Conservation (phyloP, 2,329 filamentous ascomycete species). For the Elsinoe arachidis region DNA sequence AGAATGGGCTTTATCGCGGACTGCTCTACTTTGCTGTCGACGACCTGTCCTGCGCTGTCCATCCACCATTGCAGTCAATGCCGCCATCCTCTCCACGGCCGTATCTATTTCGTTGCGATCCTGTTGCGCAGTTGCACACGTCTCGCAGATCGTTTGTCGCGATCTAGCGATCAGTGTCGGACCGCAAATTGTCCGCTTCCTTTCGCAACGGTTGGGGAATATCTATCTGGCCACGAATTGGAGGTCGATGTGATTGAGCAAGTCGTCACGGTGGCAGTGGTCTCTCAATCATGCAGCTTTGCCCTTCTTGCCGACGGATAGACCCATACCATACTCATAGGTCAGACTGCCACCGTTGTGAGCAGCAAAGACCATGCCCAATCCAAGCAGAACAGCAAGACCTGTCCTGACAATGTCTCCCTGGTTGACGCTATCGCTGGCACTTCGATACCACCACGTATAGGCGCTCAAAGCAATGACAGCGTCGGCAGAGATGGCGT, state of each 20-base stretch:
- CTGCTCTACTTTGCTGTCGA: no score
- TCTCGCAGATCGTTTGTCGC: neutral
- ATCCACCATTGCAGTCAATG: no score
- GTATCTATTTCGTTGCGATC: no score
- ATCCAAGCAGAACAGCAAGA: constrained; percentile 29
- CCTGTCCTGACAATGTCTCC: constrained; percentile 29
- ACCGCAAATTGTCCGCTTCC: neutral
- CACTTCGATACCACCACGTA: constrained; percentile 37
- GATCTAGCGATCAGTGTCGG: neutral
- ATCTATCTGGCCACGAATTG: neutral
- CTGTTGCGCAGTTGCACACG: neutral
- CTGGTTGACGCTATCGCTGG: constrained; percentile 20
- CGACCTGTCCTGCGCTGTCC: no score
- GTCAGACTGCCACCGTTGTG: constrained; percentile 37
- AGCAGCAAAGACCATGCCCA: constrained; percentile 31
- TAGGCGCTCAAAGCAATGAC: constrained; percentile 32
- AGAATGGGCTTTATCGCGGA: no score
- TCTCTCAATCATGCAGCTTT: constrained; percentile 19
- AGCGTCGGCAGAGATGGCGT: constrained; percentile 37
- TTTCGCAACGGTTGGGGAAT: neutral
- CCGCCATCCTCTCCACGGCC: no score
- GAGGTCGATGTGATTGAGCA: neutral
- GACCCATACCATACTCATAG: constrained; percentile 39
- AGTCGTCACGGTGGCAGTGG: neutral
- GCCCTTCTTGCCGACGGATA: constrained; percentile 23